Evolutionary conservation across 2,329 filamentous ascomycete genomes (phyloP), one percentile per base, ranked within the genome.

Genomic region (Lachnum nothofagi): DNA sequence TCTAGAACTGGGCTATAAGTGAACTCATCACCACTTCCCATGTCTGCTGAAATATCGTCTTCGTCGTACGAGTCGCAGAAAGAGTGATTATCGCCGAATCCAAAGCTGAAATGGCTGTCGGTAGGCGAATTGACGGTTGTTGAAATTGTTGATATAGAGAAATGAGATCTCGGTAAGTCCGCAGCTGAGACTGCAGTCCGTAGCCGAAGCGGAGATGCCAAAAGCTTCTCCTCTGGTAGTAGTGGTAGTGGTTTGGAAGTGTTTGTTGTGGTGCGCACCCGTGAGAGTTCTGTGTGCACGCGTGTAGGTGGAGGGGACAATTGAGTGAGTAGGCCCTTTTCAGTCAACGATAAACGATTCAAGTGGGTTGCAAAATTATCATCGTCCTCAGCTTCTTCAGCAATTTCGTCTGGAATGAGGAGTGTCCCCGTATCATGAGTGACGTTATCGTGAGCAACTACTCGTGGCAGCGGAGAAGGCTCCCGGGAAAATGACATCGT

Each of bases 351-450:
- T 5, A 54, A 41, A 31, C 47, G 48, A 39, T 46, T 53, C 8
- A 58, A 31, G 34, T 60, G 51, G 39, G 71, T 73, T n/a, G 78
- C 78, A 58, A 83, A 83, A 65, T 82, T 82, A 54, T 81, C 77
- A 56, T 83, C 79, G 52, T 83, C 78, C 42, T 82, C 78, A 38
- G 34, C 55, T 44, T 76, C 74, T 46, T 78, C 76, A 6, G 64
- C 68, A 31, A 72, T 74, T 46, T 76, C 71, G 42, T 75, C 70
- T 1, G 72, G 70, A 19, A 76, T 74, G 20, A 74, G 54, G 10
- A 59, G 65, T 51, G 16, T 60, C 60, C 51, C 54, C 46, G 3
- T 79, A 63, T 62, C 79, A 79, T 42, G 73, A 70, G 23, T 70
- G 22, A 80, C 25, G 27, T 20, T 46, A 14, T 35, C 24, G 19